Evolutionary conservation across 1,284 basidiomycete species (phyloP).

Genomic region (Coniferiporia weirii): DNA sequence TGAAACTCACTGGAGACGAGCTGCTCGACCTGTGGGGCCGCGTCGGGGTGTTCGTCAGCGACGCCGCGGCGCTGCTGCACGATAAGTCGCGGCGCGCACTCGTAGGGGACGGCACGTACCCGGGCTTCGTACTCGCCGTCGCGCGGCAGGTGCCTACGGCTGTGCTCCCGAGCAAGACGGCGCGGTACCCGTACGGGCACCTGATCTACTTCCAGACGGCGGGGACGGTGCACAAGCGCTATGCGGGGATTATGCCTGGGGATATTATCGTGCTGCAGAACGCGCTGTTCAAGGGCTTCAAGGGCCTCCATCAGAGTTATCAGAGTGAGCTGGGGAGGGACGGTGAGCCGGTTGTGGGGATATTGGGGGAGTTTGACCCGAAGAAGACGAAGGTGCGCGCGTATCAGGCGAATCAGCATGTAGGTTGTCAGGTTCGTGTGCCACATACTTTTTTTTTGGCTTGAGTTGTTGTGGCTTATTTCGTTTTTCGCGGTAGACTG

Average conservation of each 20-base stretch:
- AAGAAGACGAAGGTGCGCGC: slow-evolving; percentile 84
- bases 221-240: slow-evolving; percentile 58
- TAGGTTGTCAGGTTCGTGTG: slow-evolving; percentile 48
- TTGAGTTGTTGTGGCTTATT: slow-evolving; percentile 17
- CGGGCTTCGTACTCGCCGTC: slow-evolving; percentile 69
- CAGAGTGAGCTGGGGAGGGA: slow-evolving; percentile 55
- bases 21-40: slow-evolving; percentile 66
- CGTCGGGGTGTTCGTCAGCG: slow-evolving; percentile 70
- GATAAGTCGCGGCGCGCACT: slow-evolving; percentile 72
- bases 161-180: slow-evolving; percentile 27
- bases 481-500: slow-evolving; percentile 43
- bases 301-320: slow-evolving; percentile 70
- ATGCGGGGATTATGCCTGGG: slow-evolving; percentile 80
- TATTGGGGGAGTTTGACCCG: slow-evolving; percentile 77
- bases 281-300: slow-evolving; percentile 85
- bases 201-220: slow-evolving; percentile 72
- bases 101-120: slow-evolving; percentile 78
- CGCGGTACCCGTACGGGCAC: slow-evolving; percentile 55
- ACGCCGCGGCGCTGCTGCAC: slow-evolving; percentile 59
- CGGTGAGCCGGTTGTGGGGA: slow-evolving; percentile 60
- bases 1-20: slow-evolving; percentile 44
- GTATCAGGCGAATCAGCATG: slow-evolving; percentile 77
- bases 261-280: slow-evolving; percentile 76
- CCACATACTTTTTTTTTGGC: slow-evolving; percentile 12
- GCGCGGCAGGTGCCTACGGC: slow-evolving; percentile 58